Percentiles rank a stretch among this genome's conserved stretches.
phyloP scores from a whole-genome alignment of 805 yeast species.

The Nakazawaea siamensis region DNA sequence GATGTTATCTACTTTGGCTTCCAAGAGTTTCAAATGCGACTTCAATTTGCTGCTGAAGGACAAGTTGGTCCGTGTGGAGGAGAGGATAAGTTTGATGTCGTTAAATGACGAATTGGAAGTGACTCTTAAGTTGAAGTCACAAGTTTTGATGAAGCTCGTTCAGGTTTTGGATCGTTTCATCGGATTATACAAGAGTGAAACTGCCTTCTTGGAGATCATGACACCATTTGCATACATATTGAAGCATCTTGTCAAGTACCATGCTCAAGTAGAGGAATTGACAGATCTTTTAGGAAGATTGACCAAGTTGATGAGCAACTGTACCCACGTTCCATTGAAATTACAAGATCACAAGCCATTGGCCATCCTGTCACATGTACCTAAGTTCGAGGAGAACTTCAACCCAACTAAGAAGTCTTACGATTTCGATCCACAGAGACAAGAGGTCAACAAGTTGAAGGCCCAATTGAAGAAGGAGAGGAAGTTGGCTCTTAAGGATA shows the following conservation, averaged over 20 bases:
- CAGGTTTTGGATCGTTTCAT: constrained; percentile 24
- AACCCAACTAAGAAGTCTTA: constrained; percentile 92
- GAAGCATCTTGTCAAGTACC: constrained; percentile 26
- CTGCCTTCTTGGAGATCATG: constrained; percentile 53
- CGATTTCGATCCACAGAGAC: constrained; percentile 74
- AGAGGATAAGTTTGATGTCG: neutral
- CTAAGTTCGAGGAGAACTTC: constrained; percentile 91
- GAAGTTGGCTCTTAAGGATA: constrained; percentile 79
- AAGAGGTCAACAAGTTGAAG: constrained; percentile 75
- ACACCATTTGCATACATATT: constrained; percentile 37
- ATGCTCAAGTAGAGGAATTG: constrained; percentile 26
- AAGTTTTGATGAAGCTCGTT: constrained; percentile 26
- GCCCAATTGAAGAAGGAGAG: constrained; percentile 86
- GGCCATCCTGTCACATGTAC: constrained; percentile 78
- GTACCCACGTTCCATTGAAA: constrained; percentile 60
- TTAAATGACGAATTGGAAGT: neutral
- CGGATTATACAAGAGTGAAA: constrained; percentile 51
- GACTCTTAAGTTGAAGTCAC: constrained; percentile 18
- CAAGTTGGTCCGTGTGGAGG: constrained; percentile 1
- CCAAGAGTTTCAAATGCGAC: constrained; percentile 10
- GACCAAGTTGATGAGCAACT: constrained; percentile 39
- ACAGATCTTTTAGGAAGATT: constrained; percentile 33
- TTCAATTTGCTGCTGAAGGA: constrained; percentile 14
- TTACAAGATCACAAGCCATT: constrained; percentile 80
- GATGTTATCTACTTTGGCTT: constrained; percentile 11